Conservation (phyloP, 306 rosid genomes). For the Cicer cuneatum region DNA sequence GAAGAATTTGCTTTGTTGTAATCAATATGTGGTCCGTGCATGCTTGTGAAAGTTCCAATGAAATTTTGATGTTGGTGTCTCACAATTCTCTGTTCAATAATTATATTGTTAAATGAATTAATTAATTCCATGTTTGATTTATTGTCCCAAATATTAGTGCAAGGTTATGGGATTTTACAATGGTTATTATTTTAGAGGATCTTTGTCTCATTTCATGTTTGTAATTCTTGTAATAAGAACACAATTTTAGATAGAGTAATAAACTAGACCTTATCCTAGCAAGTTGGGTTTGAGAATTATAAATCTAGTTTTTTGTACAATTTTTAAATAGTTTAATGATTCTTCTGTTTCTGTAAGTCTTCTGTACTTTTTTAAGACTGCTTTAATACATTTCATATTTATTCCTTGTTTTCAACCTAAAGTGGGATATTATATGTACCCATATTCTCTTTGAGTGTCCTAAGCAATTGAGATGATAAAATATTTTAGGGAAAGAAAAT, state of each 20-base stretch:
- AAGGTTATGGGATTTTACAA: constrained; percentile 35
- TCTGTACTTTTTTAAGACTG: not conserved
- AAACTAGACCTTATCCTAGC: not conserved
- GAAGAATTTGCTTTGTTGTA: constrained; percentile 35
- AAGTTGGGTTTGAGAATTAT: not conserved
- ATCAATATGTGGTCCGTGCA: constrained; percentile 16
- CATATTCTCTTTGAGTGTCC: too few relatives aligned
- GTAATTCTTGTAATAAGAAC: constrained; percentile 46
- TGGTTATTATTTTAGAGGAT: constrained; percentile 16
- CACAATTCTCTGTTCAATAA: constrained; percentile 31
- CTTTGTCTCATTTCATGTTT: constrained; percentile 10
- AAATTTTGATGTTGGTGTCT: constrained; percentile 42
- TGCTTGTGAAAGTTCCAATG: constrained; percentile 32
- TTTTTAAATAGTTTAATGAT: not conserved
- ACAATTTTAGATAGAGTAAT: constrained; percentile 38
- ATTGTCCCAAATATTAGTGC: constrained; percentile 30
- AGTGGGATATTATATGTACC: not conserved
- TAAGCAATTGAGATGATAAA: too few relatives aligned
- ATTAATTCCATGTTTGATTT: constrained; percentile 36
- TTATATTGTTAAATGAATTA: constrained; percentile 37
- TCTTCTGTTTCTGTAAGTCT: not conserved
- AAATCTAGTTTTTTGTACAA: not conserved
- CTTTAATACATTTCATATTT: not conserved
- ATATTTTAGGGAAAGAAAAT: too few relatives aligned
- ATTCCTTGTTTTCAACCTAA: constrained; percentile 4